Evolutionary conservation across 805 yeast genomes (phyloP).

Genomic region (Nakazawaea wyomingensis): DNA sequence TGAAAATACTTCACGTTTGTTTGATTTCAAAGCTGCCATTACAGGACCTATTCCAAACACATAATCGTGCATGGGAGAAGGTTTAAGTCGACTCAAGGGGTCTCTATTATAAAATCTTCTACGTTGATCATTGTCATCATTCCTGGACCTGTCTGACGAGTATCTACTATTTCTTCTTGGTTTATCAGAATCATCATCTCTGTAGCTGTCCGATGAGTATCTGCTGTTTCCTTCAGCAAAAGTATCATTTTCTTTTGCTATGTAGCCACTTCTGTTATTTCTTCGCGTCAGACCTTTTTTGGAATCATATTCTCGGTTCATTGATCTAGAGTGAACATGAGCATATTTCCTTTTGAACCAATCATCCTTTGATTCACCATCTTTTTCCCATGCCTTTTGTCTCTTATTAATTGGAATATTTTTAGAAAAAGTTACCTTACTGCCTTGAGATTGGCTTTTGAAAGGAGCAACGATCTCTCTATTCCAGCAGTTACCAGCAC

Average conservation of each 20-base stretch:
- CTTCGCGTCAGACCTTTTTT: not conserved
- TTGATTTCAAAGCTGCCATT: conserved; percentile 56
- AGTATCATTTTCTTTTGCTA: too few species aligned
- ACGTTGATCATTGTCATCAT: not conserved
- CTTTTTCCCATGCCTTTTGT: conserved; percentile 63
- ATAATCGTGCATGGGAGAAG: conserved; percentile 52
- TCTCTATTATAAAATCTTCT: conserved; percentile 1
- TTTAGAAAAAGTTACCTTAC: conserved; percentile 30
- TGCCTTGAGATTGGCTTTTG: conserved; percentile 10
- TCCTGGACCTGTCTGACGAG: not conserved
- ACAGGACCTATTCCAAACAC: conserved; percentile 77
- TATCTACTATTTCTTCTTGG: not conserved
- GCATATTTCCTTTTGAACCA: conserved; percentile 62
- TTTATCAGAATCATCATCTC: not conserved
- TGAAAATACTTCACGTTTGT: conserved; percentile 48
- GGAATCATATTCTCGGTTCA: conserved; percentile 13
- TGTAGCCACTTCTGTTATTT: not conserved
- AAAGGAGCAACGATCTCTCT: conserved; percentile 26
- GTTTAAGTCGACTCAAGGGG: conserved; percentile 6
- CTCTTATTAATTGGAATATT: conserved; percentile 35
- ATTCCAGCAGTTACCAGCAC: not conserved
- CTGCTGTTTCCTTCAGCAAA: not conserved
- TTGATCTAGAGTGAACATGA: conserved; percentile 55
- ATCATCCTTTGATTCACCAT: conserved; percentile 54
- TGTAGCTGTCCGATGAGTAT: not conserved